Evolutionary conservation across 2,329 filamentous ascomycete species (phyloP).

Genomic region (Neophaeococcomyces mojaviensis): DNA sequence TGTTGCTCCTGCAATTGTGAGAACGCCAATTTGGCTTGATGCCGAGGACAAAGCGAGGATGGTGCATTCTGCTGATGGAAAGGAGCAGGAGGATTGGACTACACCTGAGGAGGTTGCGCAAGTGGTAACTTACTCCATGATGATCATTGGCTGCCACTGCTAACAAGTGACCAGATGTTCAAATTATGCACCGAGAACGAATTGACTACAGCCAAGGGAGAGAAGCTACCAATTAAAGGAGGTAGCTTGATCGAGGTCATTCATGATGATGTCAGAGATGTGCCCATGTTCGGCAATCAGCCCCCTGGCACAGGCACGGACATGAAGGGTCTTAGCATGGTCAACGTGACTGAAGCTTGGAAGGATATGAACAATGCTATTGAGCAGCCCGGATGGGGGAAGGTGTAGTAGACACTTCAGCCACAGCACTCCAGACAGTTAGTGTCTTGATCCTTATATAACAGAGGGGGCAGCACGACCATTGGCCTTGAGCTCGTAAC

Average conservation of each 20-base stretch:
- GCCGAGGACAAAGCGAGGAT: conserved; percentile 52
- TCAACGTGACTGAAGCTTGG: neutral
- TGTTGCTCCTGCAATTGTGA: conserved; percentile 54
- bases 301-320: conserved; percentile 4
- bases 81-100: conserved; percentile 46
- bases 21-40: conserved; percentile 55
- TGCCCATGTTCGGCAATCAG: conserved; percentile 43
- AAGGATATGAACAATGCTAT: conserved; percentile 6
- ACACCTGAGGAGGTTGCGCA: conserved; percentile 53
- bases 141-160: conserved; percentile 24
- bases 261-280: conserved; percentile 43
- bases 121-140: conserved; percentile 45
- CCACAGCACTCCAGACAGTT: too few relatives aligned
- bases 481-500: too few relatives aligned
- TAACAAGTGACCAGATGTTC: conserved; percentile 27
- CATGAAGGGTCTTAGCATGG: neutral
- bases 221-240: conserved; percentile 8
- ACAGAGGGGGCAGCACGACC: too few relatives aligned
- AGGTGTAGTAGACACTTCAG: neutral
- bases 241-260: conserved; percentile 53
- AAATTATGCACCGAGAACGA: conserved; percentile 5
- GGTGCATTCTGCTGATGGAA: conserved; percentile 31
- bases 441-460: too few relatives aligned
- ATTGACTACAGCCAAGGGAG: conserved; percentile 2
- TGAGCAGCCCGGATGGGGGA: conserved; percentile 5